Conservation (phyloP, 768 basidiomycete genomes). For the Sutorius australiensis region DNA sequence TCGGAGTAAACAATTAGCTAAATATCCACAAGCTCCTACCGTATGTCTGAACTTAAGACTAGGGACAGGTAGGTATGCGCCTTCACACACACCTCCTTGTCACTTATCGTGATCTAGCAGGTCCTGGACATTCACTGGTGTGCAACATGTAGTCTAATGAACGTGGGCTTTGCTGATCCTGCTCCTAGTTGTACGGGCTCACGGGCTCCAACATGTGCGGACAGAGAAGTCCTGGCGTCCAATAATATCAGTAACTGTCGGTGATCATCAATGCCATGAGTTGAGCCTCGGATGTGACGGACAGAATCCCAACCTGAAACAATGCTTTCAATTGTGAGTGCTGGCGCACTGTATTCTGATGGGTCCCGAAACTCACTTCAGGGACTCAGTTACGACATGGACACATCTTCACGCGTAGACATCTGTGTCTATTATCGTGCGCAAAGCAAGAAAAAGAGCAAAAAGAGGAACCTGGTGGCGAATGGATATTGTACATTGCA, state of each 20-base stretch:
- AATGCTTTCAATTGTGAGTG: constrained; percentile 51
- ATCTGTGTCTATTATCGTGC: constrained; percentile 58
- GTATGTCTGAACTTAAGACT: too few relatives aligned
- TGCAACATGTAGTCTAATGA: too few relatives aligned
- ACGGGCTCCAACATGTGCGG: constrained; percentile 41
- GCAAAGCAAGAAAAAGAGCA: constrained; percentile 58
- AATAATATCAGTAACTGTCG: constrained; percentile 55
- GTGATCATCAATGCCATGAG: constrained; percentile 51
- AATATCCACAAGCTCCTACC: too few relatives aligned
- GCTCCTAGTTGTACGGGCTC: constrained; percentile 38
- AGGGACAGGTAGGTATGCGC: too few relatives aligned
- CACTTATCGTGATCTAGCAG: neutral
- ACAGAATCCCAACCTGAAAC: constrained; percentile 64
- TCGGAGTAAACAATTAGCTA: too few relatives aligned
- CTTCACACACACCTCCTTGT: too few relatives aligned
- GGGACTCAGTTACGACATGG: constrained; percentile 37
- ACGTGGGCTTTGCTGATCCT: too few relatives aligned
- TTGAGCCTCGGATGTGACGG: constrained; percentile 62
- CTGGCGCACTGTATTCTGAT: neutral
- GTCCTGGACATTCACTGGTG: constrained; percentile 13
- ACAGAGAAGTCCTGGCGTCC: constrained; percentile 67
- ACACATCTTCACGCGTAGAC: constrained; percentile 41
- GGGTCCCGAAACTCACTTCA: neutral
- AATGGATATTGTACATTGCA: constrained; percentile 46
- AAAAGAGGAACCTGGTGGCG: constrained; percentile 54